These are phyloP conservation scores for Sporothrix globosa DNA, from an alignment of 2,329 filamentous ascomycete species.

Conservation along the genomic window DNA sequence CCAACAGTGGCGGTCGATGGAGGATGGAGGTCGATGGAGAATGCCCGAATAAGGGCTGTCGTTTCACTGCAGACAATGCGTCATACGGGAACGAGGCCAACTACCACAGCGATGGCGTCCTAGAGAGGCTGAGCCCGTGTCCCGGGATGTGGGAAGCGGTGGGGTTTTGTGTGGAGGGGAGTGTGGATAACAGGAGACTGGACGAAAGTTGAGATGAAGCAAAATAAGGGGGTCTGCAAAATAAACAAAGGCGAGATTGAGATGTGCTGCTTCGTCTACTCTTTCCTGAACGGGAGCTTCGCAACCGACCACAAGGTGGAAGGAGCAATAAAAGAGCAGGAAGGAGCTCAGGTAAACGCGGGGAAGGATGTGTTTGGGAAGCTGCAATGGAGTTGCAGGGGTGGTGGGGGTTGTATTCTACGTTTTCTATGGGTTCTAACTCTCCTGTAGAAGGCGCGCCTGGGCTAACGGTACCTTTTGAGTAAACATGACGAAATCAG, in stretches of 20 bases:
- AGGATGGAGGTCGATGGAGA: background rate
- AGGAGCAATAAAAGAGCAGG: conserved; percentile 1
- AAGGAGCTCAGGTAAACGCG: conserved; percentile 19
- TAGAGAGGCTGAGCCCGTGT: background rate
- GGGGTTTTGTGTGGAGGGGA: background rate
- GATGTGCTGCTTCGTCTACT: background rate
- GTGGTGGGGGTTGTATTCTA: conserved; percentile 3
- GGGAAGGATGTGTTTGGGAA: conserved; percentile 7
- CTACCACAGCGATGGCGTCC: background rate
- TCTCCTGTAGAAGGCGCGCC: conserved; percentile 17
- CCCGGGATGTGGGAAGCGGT: background rate
- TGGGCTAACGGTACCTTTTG: background rate
- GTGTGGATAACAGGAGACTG: background rate
- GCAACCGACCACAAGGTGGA: background rate
- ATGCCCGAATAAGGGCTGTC: background rate
- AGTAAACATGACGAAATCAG: conserved; percentile 14
- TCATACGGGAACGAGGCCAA: background rate
- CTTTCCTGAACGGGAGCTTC: background rate
- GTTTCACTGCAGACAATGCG: conserved; percentile 15
- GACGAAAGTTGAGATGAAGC: background rate
- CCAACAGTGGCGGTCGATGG: background rate
- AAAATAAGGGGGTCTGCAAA: background rate
- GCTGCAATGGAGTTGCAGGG: conserved; percentile 19
- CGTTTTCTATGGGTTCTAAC: background rate
- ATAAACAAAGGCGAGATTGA: background rate